Percentiles rank a stretch among this genome's conserved stretches.
Conservation (phyloP, 176 grass and related monocot species). For the Triticum timopheevii region DNA sequence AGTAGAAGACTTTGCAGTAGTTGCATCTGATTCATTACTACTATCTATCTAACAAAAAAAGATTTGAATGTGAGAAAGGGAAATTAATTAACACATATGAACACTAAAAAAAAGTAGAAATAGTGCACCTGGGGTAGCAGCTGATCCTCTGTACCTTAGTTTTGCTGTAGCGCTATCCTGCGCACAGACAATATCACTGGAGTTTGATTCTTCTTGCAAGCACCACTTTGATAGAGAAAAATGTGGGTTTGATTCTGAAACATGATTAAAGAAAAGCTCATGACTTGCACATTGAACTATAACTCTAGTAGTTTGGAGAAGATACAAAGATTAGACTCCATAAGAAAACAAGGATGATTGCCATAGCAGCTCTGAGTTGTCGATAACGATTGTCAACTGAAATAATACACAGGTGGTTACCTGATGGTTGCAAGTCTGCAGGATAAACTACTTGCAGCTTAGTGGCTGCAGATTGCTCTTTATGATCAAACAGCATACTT, state of each 20-base stretch:
- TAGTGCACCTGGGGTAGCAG: conserved; percentile 30
- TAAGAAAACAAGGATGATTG: background rate
- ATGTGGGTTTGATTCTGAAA: conserved; percentile 52
- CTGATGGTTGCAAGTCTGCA: conserved; percentile 34
- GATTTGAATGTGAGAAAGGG: background rate
- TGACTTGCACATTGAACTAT: background rate
- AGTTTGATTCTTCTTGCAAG: conserved; percentile 39
- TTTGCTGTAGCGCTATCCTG: conserved; percentile 36
- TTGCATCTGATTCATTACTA: conserved; percentile 28
- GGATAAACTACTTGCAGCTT: conserved; percentile 59
- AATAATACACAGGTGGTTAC: conserved; percentile 32
- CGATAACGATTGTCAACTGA: background rate
- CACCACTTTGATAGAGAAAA: conserved; percentile 75
- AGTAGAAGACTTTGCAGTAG: conserved; percentile 27
- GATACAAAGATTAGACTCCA: background rate
- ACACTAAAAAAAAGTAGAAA: conserved; percentile 33
- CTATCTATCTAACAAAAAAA: conserved; percentile 34
- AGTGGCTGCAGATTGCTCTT: conserved; percentile 77
- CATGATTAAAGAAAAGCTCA: conserved; percentile 7
- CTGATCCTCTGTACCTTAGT: conserved; percentile 59
- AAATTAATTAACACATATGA: conserved; percentile 18
- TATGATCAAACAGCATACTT: conserved; percentile 71
- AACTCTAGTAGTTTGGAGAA: background rate
- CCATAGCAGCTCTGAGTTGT: background rate
- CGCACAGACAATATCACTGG: conserved; percentile 17